Base-by-base conservation (phyloP, 805 yeast genomes). In the Lachancea meyersii region DNA sequence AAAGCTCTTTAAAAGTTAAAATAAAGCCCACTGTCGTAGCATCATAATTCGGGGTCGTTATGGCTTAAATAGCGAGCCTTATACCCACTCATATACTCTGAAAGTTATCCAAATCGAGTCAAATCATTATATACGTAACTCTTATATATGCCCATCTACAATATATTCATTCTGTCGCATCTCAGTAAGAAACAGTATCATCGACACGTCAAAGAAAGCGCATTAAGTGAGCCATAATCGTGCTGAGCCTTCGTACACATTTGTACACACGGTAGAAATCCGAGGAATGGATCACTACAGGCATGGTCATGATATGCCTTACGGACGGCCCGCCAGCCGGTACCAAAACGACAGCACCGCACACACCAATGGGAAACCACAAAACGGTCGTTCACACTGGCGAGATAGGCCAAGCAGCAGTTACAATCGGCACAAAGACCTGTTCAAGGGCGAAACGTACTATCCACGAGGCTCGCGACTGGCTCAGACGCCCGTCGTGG, bases 401-500 rank as follows among this genome's bases (percentile, higher is more conserved):
- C 11, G 35, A 18, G 41, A 30, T 21, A 8, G 16, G 5, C 14
- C 13, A 6, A 26, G 13, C 13, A 14, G 28, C 9, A 19, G 21
- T 13, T 17, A 16, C n/a, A 7, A 14, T 11, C 20, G 35, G 11
- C 14, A 38, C 6, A 31, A 22, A 17, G 41, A 31, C 16, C 32
- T 27, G 18, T 31, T 38, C 20, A 20, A 21, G 11, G 47, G 51
- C 26, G 48, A 53, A 38, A 31, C 59, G 21, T 49, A 48, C 44
- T 48, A 45, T 22, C 44, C 53, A 14, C 48, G 48, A 31, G 45
- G 33, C 19, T 36, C 41, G 16, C 24, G 38, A 31, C 18, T 36
- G 19, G 31, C 41, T 4, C 23, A 31, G 28, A 21, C 32, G 4
- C 32, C 34, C 16, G 16, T 19, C 13, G 17, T 2, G 8, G 35